These are phyloP conservation scores for Rugosomyces carneus DNA, from an alignment of 1,284 basidiomycete species.

Conservation along the genomic window DNA sequence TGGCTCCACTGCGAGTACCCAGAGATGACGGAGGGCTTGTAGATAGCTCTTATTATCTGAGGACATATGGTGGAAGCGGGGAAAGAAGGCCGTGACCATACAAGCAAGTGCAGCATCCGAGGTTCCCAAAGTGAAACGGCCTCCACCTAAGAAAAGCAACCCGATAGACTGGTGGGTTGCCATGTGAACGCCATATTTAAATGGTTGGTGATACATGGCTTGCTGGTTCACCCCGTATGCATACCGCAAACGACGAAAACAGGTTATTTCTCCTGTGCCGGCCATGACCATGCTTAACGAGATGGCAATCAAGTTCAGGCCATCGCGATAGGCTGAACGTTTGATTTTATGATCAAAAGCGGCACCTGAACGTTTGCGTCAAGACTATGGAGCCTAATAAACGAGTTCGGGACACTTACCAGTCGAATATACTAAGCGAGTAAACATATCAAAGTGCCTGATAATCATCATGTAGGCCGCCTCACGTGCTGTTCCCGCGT, in stretches of 20 bases:
- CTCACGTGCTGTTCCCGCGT: conserved; percentile 86
- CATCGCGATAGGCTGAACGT: conserved; percentile 82
- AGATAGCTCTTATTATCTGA: conserved; percentile 89
- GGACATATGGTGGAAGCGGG: conserved; percentile 73
- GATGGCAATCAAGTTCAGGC: conserved; percentile 82
- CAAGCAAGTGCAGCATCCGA: conserved; percentile 90
- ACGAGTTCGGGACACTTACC: conserved; percentile 36
- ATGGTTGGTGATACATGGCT: conserved; percentile 68
- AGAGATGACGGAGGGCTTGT: conserved; percentile 91
- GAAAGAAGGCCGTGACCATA: conserved; percentile 88
- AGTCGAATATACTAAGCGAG: conserved; percentile 55
- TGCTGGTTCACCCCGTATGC: conserved; percentile 89
- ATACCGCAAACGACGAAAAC: conserved; percentile 83
- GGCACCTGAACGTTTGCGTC: conserved; percentile 41
- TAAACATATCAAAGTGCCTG: conserved; percentile 75
- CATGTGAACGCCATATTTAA: conserved; percentile 87
- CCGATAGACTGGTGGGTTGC: conserved; percentile 91
- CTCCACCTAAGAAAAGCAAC: conserved; percentile 90
- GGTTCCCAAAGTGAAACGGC: conserved; percentile 87
- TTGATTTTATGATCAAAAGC: conserved; percentile 83
- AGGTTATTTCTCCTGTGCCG: conserved; percentile 91
- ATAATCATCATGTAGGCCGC: conserved; percentile 83
- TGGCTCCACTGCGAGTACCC: conserved; percentile 94
- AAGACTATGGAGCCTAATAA: neutral
- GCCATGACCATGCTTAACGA: conserved; percentile 91